phyloP scores from a whole-genome alignment of 352 stramenopile species.

The Globisporangium cystogenes region DNA sequence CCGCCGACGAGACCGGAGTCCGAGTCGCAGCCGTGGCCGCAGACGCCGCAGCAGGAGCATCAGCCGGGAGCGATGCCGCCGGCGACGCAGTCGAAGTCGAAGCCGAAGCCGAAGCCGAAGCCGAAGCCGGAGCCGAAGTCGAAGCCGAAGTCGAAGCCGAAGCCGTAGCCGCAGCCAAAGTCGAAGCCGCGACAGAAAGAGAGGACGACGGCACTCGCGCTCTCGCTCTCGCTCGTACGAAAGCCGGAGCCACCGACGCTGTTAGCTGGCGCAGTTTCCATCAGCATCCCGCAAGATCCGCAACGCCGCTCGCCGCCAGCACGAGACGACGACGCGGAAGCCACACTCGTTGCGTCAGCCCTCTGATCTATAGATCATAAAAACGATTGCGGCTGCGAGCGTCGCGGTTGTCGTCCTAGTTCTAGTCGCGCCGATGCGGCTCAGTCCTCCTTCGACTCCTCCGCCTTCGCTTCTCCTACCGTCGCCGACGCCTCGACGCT shows the following conservation, averaged over 20 bases:
- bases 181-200: conserved; percentile 1
- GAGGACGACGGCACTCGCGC: conserved; percentile 11
- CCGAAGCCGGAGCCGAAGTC: conserved; percentile 11
- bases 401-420: conserved; percentile 6
- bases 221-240: conserved; percentile 24
- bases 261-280: background rate
- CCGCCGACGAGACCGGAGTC: conserved; percentile 6
- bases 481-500: conserved; percentile 5
- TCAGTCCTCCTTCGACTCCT: conserved; percentile 12
- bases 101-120: conserved; percentile 10
- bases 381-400: conserved; percentile 1
- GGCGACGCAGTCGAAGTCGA: conserved; percentile 12
- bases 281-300: background rate
- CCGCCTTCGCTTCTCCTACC: background rate
- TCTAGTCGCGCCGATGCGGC: conserved; percentile 7
- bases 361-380: conserved; percentile 5
- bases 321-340: conserved; percentile 5
- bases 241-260: conserved; percentile 13
- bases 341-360: background rate
- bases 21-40: conserved; percentile 10
- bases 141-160: conserved; percentile 1
- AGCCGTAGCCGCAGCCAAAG: conserved; percentile 10
- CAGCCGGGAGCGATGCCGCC: conserved; percentile 9
- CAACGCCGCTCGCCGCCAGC: background rate
- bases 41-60: conserved; percentile 15